Conservation (phyloP, 73 alveolate genomes). For the Paramecium octaurelia region DNA sequence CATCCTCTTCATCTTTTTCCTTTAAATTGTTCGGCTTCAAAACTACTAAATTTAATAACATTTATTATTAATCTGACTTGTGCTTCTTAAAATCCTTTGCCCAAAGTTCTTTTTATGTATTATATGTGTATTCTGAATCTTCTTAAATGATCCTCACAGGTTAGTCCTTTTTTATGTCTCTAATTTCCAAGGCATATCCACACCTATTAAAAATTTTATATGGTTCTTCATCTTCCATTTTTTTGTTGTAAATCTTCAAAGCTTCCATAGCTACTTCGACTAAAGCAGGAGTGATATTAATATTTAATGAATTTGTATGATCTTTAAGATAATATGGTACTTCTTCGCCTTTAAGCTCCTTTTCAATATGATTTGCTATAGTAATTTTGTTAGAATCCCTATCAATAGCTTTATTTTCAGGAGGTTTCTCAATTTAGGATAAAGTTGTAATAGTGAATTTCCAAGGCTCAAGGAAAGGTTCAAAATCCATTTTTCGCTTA, state of each 20-base stretch:
- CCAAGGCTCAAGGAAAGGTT: constrained; percentile 59
- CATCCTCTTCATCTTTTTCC: neutral
- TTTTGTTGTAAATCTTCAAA: constrained; percentile 42
- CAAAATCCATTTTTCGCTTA: constrained; percentile 54
- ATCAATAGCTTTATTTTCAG: constrained; percentile 32
- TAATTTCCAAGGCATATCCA: constrained; percentile 34
- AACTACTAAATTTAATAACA: neutral
- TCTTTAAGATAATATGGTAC: constrained; percentile 54
- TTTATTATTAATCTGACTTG: neutral
- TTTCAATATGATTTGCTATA: neutral
- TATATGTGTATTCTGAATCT: neutral
- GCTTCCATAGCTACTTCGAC: constrained; percentile 62
- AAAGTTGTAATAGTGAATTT: constrained; percentile 12
- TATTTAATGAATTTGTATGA: constrained; percentile 52
- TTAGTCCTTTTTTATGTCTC: constrained; percentile 40
- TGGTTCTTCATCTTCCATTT: constrained; percentile 62
- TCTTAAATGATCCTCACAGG: neutral
- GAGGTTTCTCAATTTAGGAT: neutral
- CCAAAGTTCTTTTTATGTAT: neutral
- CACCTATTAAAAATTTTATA: constrained; percentile 48
- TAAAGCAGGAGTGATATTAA: constrained; percentile 39
- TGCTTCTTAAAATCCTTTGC: neutral
- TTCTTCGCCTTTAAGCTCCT: constrained; percentile 20
- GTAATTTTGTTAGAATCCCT: neutral
- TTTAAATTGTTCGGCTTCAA: neutral